Conservation (phyloP, 768 basidiomycete genomes). For the Mycena venus region DNA sequence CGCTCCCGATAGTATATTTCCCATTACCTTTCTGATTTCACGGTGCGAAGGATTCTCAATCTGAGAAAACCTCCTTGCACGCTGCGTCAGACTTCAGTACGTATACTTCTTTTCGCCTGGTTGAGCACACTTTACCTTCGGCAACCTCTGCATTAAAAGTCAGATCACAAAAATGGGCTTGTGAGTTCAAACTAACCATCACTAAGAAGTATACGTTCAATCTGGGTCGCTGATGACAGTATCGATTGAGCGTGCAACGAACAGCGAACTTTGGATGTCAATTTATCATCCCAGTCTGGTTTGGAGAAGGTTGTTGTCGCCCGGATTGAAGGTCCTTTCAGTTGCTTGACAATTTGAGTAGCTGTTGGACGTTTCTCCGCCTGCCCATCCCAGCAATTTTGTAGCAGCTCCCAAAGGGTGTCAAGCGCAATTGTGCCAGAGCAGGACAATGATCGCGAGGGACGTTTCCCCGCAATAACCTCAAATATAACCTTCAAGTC, state of each 20-base stretch:
- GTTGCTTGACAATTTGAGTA: neutral
- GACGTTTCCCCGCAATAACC: neutral
- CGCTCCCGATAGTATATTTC: too few species aligned
- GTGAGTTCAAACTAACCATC: neutral
- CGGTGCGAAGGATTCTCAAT: neutral
- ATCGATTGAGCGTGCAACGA: neutral
- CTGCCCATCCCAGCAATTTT: neutral
- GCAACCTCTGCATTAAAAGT: neutral
- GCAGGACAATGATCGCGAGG: neutral
- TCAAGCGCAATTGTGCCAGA: neutral
- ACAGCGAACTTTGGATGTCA: conserved; percentile 6
- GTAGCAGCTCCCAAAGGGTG: neutral
- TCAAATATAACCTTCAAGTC: neutral
- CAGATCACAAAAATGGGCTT: neutral
- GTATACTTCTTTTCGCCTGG: neutral
- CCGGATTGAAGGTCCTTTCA: neutral
- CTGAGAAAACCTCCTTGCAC: neutral
- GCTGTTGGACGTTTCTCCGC: neutral
- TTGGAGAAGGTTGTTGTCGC: conserved; percentile 10
- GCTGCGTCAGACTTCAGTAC: neutral
- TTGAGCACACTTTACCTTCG: neutral
- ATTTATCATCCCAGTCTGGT: conserved; percentile 6
- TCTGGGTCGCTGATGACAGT: neutral
- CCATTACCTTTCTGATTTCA: too few species aligned
- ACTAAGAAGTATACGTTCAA: neutral